Base-by-base conservation (phyloP, 73 alveolate genomes). In the Halteria grandinella region DNA sequence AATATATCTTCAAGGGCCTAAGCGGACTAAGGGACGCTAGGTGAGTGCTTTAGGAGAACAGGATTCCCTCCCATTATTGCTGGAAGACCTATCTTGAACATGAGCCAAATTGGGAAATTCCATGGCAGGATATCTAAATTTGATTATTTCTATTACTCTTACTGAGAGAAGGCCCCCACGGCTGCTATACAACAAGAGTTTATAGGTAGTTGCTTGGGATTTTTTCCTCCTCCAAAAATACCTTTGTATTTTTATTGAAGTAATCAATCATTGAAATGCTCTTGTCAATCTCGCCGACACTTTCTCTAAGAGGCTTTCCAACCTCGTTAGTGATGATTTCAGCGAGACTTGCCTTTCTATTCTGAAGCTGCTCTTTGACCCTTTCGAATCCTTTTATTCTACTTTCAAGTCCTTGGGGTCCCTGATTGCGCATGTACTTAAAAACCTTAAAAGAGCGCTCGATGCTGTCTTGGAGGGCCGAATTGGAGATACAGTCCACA, bases 41-140 rank as follows among this genome's bases (percentile, higher is more conserved):
- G 92, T 6, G 96, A 84, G 0, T 64, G 92, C 79, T 90, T 92
- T 8, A 85, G 72, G 31, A 92, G 28, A 11, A 92, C 70, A n/a
- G 96, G 88, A 63, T 92, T 92, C 25, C 98, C 98, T 17, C 81
- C 48, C 28, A 64, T 51, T 49, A 92, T 18, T 53, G 84, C 73
- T 15, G 96, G 92, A 32, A 87, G 52, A 3, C 81, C 78, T 24
- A 83, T 70, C 77, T 89, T 90, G 45, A 92, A 74, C 18, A 95
- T 88, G 14, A 92, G 69, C 95, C 96, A 90, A 53, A 89, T 45
- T 3, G 98, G 98, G 81, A 86, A 92, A 76, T 92, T 92, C 86
- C 93, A 92, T 3, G 98, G 98, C 31, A 79, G 28, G 32, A 92
- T 90, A 28, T 37, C 62, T 27, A 83, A 78, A 0, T 80, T 6